phyloP scores from a whole-genome alignment of 2,329 filamentous ascomycete genomes.

The Neocatenulostroma microsporum region DNA sequence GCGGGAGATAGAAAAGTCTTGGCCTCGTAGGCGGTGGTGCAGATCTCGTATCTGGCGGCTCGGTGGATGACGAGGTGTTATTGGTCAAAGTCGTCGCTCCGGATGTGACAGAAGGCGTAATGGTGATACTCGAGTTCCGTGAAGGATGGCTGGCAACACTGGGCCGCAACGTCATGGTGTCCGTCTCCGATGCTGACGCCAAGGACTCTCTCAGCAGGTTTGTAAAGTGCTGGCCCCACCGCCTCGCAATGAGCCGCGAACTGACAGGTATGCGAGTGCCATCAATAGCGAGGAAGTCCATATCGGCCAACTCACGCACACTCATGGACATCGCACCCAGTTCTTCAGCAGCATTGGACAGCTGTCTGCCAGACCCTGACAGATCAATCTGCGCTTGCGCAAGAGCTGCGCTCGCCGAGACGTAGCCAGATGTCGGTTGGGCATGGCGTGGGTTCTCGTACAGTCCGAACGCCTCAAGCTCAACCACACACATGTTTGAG shows the following conservation, averaged over 20 bases:
- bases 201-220: conserved; percentile 76
- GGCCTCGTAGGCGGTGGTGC: conserved; percentile 59
- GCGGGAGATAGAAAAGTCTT: conserved; percentile 82
- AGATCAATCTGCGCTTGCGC: conserved; percentile 26
- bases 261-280: conserved; percentile 91
- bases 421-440: conserved; percentile 70
- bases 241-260: conserved; percentile 73
- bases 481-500: conserved; percentile 91
- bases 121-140: conserved; percentile 76
- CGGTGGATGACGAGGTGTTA: conserved; percentile 35
- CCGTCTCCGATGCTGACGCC: conserved; percentile 60
- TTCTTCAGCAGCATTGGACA: conserved; percentile 73
- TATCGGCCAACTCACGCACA: conserved; percentile 82
- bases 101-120: conserved; percentile 59
- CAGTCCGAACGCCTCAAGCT: conserved; percentile 91
- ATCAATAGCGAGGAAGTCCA: conserved; percentile 89
- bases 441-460: conserved; percentile 88
- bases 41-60: conserved; percentile 47
- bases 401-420: conserved; percentile 66
- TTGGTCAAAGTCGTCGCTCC: conserved; percentile 37
- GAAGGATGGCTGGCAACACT: conserved; percentile 44
- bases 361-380: conserved; percentile 66
- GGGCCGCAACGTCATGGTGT: conserved; percentile 67
- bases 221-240: conserved; percentile 96
- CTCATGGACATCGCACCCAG: conserved; percentile 72